phyloP scores from a whole-genome alignment of 2,329 filamentous ascomycete genomes.

The Decorospora gaudefroyi region DNA sequence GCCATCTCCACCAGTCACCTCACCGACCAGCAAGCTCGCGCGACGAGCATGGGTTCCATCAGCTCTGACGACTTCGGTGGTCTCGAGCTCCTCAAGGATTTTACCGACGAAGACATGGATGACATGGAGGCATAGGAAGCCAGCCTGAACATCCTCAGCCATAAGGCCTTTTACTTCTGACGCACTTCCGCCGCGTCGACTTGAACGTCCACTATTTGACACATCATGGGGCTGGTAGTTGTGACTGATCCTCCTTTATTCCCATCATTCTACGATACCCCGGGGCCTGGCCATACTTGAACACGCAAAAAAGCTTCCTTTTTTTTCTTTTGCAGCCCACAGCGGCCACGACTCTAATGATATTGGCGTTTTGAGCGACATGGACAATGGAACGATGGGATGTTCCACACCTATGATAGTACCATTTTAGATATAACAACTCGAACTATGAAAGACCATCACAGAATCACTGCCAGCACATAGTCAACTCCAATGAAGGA shows the following conservation, averaged over 20 bases:
- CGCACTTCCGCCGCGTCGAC: neutral
- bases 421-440: no score
- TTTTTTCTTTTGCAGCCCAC: neutral
- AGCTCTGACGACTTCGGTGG: constrained; percentile 34
- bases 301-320: constrained; percentile 11
- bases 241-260: neutral
- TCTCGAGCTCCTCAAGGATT: constrained; percentile 41
- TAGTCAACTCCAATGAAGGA: no score
- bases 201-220: neutral
- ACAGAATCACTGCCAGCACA: no score
- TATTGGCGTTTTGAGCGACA: no score
- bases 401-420: no score
- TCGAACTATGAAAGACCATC: no score
- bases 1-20: constrained; percentile 6
- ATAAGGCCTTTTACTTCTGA: neutral
- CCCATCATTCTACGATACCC: constrained; percentile 21
- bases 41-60: constrained; percentile 21
- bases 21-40: constrained; percentile 12
- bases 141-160: neutral
- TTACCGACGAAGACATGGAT: constrained; percentile 35
- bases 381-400: no score
- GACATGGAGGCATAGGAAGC: constrained; percentile 14
- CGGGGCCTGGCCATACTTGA: constrained; percentile 9
- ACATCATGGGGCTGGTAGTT: neutral
- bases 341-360: no score